These are phyloP conservation scores for Nymphaea colorata DNA, from an alignment of 164 flowering plant genomes.

Conservation along the genomic window DNA sequence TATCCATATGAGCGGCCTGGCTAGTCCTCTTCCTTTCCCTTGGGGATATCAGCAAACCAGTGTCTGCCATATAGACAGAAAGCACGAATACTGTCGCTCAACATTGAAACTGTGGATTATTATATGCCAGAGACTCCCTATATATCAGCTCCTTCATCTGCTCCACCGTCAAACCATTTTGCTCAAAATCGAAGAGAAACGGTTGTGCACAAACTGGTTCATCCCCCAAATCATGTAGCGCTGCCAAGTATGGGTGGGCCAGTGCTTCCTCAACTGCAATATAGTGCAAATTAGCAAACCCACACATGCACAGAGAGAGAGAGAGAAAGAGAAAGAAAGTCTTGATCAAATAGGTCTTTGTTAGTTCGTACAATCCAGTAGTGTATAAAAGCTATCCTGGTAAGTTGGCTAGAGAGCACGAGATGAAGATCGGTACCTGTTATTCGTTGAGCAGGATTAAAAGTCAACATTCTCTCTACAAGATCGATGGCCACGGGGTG, in stretches of 20 bases:
- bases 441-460: conserved; percentile 76
- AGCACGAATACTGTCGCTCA: neutral
- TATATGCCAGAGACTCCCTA: conserved; percentile 59
- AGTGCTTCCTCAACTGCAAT: conserved; percentile 82
- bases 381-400: too few species aligned
- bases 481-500: conserved; percentile 82
- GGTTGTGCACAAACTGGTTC: conserved; percentile 73
- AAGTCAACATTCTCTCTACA: conserved; percentile 80
- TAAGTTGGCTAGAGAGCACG: too few species aligned
- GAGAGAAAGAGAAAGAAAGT: neutral
- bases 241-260: conserved; percentile 85
- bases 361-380: too few species aligned
- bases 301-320: neutral
- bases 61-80: too few species aligned
- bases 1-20: too few species aligned
- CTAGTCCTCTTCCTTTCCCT: too few species aligned
- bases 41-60: too few species aligned
- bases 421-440: conserved; percentile 36
- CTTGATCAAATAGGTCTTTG: too few species aligned
- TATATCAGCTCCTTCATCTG: conserved; percentile 92
- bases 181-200: conserved; percentile 86
- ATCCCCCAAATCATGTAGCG: conserved; percentile 77
- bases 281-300: conserved; percentile 3
- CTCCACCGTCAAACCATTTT: conserved; percentile 57
- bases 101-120: conserved; percentile 52